Conservation (phyloP, 257 asterid genomes). For the Scutellaria galericulata region DNA sequence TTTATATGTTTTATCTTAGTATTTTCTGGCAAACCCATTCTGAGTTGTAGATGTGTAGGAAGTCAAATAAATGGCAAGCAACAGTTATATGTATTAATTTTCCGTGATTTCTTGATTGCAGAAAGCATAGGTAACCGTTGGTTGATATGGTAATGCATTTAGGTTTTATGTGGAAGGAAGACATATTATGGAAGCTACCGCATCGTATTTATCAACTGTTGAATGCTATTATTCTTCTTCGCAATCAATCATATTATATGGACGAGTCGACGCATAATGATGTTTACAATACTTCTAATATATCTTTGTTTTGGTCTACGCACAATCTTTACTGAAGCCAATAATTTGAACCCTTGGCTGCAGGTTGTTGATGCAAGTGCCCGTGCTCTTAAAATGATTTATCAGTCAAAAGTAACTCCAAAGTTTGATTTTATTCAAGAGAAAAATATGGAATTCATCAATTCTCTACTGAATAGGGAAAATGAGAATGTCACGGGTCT, state of each 20-base stretch:
- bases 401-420: conserved; percentile 87
- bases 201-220: conserved; percentile 16
- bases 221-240: background rate
- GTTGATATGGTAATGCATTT: conserved; percentile 21
- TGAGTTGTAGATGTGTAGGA: background rate
- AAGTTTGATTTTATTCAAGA: conserved; percentile 73
- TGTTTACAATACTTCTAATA: conserved; percentile 20
- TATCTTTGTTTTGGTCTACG: conserved; percentile 15
- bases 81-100: background rate
- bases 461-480: conserved; percentile 66
- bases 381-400: conserved; percentile 88
- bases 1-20: background rate
- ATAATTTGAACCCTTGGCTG: conserved; percentile 40
- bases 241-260: conserved; percentile 14
- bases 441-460: conserved; percentile 71
- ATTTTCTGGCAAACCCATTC: background rate
- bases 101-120: background rate
- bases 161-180: background rate
- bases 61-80: conserved; percentile 1
- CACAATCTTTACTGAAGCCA: conserved; percentile 27
- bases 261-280: conserved; percentile 15
- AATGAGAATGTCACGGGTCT: conserved; percentile 89
- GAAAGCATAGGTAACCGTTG: background rate
- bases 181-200: background rate
- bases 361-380: conserved; percentile 97